phyloP scores from a whole-genome alignment of 495 filamentous ascomycete species.

The Neurospora africana region DNA sequence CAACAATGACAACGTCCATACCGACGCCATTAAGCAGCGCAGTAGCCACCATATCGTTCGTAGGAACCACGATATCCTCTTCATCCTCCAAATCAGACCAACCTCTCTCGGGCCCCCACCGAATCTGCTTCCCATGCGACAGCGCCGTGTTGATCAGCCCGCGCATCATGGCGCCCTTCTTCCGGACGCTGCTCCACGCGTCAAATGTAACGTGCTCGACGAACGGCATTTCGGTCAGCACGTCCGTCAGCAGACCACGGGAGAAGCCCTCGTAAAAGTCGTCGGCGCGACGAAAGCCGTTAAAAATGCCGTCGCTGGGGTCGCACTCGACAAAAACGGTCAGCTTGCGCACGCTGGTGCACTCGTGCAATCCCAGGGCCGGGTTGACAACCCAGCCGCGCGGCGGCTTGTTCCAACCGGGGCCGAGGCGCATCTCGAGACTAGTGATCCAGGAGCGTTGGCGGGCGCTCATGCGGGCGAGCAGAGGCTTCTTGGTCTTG shows the following conservation, averaged over 20 bases:
- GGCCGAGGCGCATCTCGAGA: conserved; percentile 68
- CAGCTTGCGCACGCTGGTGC: conserved; percentile 48
- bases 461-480: conserved; percentile 52
- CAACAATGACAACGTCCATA: conserved; percentile 3
- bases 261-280: conserved; percentile 69
- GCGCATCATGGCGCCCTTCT: conserved; percentile 58
- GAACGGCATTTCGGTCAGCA: conserved; percentile 50
- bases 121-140: conserved; percentile 41
- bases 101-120: conserved; percentile 61
- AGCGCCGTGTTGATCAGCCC: conserved; percentile 49
- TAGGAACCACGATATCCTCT: conserved; percentile 3
- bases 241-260: conserved; percentile 42
- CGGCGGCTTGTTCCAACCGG: conserved; percentile 70
- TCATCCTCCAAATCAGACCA: conserved; percentile 45
- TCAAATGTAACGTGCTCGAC: conserved; percentile 64
- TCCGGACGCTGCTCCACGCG: conserved; percentile 59
- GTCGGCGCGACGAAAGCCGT: conserved; percentile 58
- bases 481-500: conserved; percentile 51
- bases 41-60: background rate
- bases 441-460: conserved; percentile 58
- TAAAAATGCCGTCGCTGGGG: conserved; percentile 61
- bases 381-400: conserved; percentile 59
- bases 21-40: conserved; percentile 4
- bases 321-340: conserved; percentile 74
- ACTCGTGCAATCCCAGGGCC: conserved; percentile 54